These are phyloP conservation scores for Leptomonas seymouri DNA, from an alignment of 208 protist species.

Conservation along the genomic window DNA sequence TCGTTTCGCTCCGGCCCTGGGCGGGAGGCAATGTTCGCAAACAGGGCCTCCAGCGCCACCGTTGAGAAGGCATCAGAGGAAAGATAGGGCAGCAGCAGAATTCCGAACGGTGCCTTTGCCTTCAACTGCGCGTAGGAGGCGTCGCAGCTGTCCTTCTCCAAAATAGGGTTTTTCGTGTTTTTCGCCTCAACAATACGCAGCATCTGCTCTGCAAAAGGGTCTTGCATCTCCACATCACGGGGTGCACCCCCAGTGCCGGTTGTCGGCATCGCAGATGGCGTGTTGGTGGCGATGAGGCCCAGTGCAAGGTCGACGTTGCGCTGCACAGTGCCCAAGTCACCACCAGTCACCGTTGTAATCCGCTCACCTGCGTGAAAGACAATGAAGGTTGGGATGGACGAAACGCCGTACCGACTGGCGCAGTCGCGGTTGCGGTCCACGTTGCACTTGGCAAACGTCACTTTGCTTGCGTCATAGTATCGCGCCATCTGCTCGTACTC, in stretches of 20 bases:
- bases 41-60: conserved; percentile 61
- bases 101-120: conserved; percentile 40
- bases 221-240: conserved; percentile 16
- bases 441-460: conserved; percentile 82
- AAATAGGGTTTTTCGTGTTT: conserved; percentile 40
- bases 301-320: conserved; percentile 53
- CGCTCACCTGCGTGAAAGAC: conserved; percentile 63
- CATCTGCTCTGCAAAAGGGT: conserved; percentile 63
- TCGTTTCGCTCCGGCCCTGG: conserved; percentile 34
- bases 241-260: not conserved
- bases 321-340: conserved; percentile 60
- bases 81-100: conserved; percentile 79
- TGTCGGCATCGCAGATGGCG: not conserved
- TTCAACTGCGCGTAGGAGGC: conserved; percentile 51
- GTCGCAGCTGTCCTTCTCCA: conserved; percentile 43
- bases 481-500: conserved; percentile 62
- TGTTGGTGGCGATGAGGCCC: conserved; percentile 16
- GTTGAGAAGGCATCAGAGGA: conserved; percentile 61
- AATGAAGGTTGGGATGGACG: conserved; percentile 81
- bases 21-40: conserved; percentile 57
- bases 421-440: conserved; percentile 77
- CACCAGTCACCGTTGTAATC: conserved; percentile 45
- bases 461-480: conserved; percentile 48
- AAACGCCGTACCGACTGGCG: conserved; percentile 52
- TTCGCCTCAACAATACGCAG: conserved; percentile 43